Conservation (phyloP, 495 filamentous ascomycete genomes). For the Margaritispora aquatica region DNA sequence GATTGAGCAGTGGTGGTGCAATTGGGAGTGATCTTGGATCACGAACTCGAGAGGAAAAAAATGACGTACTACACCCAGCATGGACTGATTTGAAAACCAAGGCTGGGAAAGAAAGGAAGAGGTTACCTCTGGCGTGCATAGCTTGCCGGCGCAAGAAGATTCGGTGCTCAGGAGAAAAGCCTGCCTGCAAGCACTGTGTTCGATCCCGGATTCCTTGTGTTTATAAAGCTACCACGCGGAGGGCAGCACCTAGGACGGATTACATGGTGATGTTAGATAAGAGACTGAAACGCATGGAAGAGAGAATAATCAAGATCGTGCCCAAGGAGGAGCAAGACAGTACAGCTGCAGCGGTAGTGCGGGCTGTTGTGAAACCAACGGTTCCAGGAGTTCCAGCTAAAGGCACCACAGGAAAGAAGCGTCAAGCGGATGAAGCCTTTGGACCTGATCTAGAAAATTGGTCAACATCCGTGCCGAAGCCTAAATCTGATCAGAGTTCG, state of each 20-base stretch:
- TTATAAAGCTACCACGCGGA: conserved; percentile 95
- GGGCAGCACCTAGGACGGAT: conserved; percentile 92
- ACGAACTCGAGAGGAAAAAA: conserved; percentile 49
- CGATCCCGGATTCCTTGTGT: conserved; percentile 92
- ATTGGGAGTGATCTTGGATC: conserved; percentile 43
- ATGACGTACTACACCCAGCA: conserved; percentile 55
- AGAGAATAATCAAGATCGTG: conserved; percentile 92
- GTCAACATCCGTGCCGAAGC: conserved; percentile 52
- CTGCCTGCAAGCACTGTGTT: conserved; percentile 93
- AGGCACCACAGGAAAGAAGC: conserved; percentile 61
- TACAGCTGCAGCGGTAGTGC: conserved; percentile 43
- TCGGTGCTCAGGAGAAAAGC: conserved; percentile 94
- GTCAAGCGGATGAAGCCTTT: conserved; percentile 85
- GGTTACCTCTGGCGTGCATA: conserved; percentile 90
- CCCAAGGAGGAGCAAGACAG: conserved; percentile 71
- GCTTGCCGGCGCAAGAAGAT: conserved; percentile 97
- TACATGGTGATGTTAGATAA: conserved; percentile 99
- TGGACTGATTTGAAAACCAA: conserved; percentile 98
- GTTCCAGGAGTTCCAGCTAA: conserved; percentile 51
- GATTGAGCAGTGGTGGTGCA: conserved; percentile 34
- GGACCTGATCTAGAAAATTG: conserved; percentile 75
- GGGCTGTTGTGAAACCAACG: conserved; percentile 76
- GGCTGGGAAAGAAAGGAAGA: conserved; percentile 92
- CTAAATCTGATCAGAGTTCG: conserved; percentile 29
- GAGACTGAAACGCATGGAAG: conserved; percentile 89